Evolutionary conservation across 169 alveolate species (phyloP).

Genomic region (Cryptosporidium sp.): DNA sequence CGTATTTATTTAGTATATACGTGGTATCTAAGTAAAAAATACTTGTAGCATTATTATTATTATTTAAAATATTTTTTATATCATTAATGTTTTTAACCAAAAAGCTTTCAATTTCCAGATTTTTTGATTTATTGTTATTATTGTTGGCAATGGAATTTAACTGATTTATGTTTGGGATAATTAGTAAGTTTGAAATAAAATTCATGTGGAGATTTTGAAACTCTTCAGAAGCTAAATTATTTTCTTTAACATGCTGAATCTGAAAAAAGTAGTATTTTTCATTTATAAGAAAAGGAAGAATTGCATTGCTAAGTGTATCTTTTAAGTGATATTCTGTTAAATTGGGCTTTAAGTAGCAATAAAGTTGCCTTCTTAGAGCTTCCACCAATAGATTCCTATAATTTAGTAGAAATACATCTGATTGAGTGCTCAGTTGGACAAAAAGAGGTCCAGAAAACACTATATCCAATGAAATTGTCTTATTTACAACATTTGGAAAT

Average conservation of each 20-base stretch:
- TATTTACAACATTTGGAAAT: neutral
- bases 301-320: neutral
- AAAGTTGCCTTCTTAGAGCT: conserved; percentile 33
- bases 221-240: neutral
- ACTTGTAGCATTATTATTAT: neutral
- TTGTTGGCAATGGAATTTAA: neutral
- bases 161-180: conserved; percentile 5
- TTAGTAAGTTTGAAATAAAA: neutral
- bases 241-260: neutral
- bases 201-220: neutral
- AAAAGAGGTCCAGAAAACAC: conserved; percentile 45
- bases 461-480: neutral
- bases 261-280: conserved; percentile 32
- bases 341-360: neutral
- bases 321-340: neutral
- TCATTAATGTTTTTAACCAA: neutral
- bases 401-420: conserved; percentile 19
- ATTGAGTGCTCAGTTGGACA: neutral
- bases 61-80: neutral
- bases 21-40: conserved; percentile 23
- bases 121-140: neutral
- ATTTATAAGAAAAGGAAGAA: conserved; percentile 21
- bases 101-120: neutral
- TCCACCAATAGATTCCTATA: conserved; percentile 7
- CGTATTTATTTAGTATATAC: conserved; percentile 17